Conservation (phyloP, 1,139 yeast species). For the Saccharomycopsis hybrid region DNA sequence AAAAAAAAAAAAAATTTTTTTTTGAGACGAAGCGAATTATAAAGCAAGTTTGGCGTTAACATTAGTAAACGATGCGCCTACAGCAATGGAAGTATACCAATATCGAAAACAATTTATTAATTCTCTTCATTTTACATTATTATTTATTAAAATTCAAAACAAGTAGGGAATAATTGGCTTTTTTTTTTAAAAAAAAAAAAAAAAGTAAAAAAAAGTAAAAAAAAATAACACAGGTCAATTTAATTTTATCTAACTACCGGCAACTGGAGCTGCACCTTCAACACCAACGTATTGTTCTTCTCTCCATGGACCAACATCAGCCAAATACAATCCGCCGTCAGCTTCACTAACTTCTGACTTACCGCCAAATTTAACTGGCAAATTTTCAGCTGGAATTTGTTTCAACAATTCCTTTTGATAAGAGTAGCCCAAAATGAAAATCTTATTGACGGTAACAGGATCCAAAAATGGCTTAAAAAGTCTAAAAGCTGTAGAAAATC, state of each 20-base stretch:
- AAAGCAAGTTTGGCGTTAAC: too few relatives aligned
- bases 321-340: constrained; percentile 76
- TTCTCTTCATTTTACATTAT: too few relatives aligned
- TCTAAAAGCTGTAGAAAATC: constrained; percentile 86
- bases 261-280: constrained; percentile 78
- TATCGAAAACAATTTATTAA: too few relatives aligned
- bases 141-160: too few relatives aligned
- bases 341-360: constrained; percentile 53
- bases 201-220: neutral
- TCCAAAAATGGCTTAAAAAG: constrained; percentile 90
- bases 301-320: constrained; percentile 98
- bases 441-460: constrained; percentile 96
- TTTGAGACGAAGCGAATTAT: too few relatives aligned
- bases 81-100: too few relatives aligned
- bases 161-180: too few relatives aligned
- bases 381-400: constrained; percentile 89
- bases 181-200: too few relatives aligned
- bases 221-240: too few relatives aligned
- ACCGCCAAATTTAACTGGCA: constrained; percentile 91
- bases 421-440: constrained; percentile 74
- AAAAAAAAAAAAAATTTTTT: too few relatives aligned
- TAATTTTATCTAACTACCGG: constrained; percentile 24
- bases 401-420: constrained; percentile 79
- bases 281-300: constrained; percentile 77
- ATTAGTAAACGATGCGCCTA: too few relatives aligned